Evolutionary conservation across 257 asterid genomes (phyloP).

Genomic region (Solanum chiquidenum): DNA sequence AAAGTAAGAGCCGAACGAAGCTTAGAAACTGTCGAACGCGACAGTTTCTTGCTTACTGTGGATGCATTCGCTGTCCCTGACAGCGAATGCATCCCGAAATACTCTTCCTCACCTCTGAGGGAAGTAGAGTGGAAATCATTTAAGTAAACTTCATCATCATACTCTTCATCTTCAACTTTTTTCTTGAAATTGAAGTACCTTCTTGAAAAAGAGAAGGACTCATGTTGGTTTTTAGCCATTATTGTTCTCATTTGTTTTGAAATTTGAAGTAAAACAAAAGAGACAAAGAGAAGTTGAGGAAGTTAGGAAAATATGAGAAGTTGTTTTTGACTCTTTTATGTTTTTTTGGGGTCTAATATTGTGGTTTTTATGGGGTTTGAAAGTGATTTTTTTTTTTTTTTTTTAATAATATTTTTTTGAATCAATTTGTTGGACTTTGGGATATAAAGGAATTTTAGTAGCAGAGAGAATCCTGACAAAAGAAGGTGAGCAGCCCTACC

Average conservation of each 20-base stretch:
- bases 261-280: not conserved
- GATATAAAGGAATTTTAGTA: not conserved
- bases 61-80: conserved; percentile 13
- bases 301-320: not conserved
- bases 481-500: conserved; percentile 72
- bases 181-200: conserved; percentile 65
- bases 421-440: conserved; percentile 4
- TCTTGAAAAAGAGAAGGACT: conserved; percentile 81
- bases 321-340: not conserved
- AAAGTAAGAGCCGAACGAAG: conserved; percentile 40
- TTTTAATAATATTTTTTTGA: too few relatives aligned
- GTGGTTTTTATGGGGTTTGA: conserved; percentile 5
- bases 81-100: conserved; percentile 13
- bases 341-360: not conserved
- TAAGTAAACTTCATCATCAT: conserved; percentile 48
- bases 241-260: conserved; percentile 42
- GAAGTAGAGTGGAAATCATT: conserved; percentile 27
- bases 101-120: conserved; percentile 6
- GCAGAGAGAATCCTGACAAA: conserved; percentile 23
- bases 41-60: conserved; percentile 25
- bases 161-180: conserved; percentile 39
- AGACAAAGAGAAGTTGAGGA: not conserved
- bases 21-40: conserved; percentile 32
- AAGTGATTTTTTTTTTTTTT: not conserved
- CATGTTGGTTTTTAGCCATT: conserved; percentile 50